Evolutionary conservation across 768 basidiomycete species (phyloP).

Genomic region (Lepiota venenata): DNA sequence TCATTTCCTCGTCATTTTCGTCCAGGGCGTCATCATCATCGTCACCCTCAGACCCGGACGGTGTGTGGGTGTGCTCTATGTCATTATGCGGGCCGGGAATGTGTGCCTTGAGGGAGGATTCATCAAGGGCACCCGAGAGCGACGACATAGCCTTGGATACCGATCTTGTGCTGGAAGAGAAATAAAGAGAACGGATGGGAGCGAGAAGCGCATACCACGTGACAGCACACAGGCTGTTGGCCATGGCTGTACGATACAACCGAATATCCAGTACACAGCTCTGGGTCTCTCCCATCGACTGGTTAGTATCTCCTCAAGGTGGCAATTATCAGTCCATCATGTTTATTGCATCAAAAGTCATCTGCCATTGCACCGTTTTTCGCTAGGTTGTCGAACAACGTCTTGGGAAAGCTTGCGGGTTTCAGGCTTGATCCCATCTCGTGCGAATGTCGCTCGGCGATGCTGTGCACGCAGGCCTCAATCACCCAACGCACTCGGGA

Average conservation of each 20-base stretch:
- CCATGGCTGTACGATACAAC: background rate
- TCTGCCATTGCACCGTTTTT: conserved; percentile 4
- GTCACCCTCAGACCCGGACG: conserved; percentile 24
- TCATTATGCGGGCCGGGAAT: conserved; percentile 25
- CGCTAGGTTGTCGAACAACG: background rate
- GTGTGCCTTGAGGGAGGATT: conserved; percentile 18
- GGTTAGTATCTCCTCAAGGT: conserved; percentile 6
- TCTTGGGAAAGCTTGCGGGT: background rate
- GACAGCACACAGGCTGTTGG: background rate
- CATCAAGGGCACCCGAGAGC: conserved; percentile 54
- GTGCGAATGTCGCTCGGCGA: background rate
- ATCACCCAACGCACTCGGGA: background rate
- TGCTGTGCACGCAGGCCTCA: conserved; percentile 8
- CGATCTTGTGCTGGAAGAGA: conserved; percentile 15
- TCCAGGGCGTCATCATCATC: conserved; percentile 22
- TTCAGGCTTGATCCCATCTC: conserved; percentile 9
- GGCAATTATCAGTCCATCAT: conserved; percentile 8
- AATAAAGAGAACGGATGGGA: background rate
- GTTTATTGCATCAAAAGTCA: conserved; percentile 4
- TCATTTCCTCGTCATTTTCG: conserved; percentile 57
- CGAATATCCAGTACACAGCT: background rate
- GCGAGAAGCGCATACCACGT: conserved; percentile 8
- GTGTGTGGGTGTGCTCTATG: conserved; percentile 24
- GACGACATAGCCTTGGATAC: conserved; percentile 45
- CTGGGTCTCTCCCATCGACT: background rate